These are phyloP conservation scores for Geoglossum glabrum DNA, from an alignment of 495 filamentous ascomycete genomes.

Conservation along the genomic window DNA sequence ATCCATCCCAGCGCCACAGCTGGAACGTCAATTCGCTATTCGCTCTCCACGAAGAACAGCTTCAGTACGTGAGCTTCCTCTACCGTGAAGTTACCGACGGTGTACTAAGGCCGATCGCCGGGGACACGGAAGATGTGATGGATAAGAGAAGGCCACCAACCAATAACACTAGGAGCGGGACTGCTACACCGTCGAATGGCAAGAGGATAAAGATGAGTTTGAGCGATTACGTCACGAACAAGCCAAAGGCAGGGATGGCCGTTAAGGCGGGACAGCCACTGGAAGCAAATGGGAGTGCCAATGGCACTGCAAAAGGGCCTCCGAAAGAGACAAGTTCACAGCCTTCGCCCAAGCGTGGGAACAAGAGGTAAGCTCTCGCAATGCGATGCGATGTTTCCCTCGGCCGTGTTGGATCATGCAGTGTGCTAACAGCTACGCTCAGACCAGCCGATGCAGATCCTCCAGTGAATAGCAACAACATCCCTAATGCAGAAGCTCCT, in stretches of 20 bases:
- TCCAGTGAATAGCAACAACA: neutral
- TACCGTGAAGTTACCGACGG: conserved; percentile 2
- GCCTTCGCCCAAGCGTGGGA: neutral
- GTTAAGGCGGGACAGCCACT: neutral
- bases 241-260: conserved; percentile 2
- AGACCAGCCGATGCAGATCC: neutral
- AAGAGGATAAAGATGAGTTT: conserved; percentile 5
- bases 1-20: neutral
- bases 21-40: neutral
- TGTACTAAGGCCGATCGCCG: neutral
- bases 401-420: neutral
- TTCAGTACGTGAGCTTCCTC: conserved; percentile 7
- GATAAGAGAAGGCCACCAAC: neutral
- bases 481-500: neutral
- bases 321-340: neutral
- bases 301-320: neutral
- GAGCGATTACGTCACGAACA: conserved; percentile 3
- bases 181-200: neutral
- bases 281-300: neutral
- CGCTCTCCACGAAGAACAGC: neutral
- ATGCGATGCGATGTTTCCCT: neutral
- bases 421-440: neutral
- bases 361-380: neutral
- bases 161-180: conserved; percentile 1
- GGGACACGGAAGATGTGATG: conserved; percentile 3